A percentile compares a stretch with the other conserved stretches of the same genome.
phyloP scores from a whole-genome alignment of 805 yeast species.

The Jamesozyma gamospora region DNA sequence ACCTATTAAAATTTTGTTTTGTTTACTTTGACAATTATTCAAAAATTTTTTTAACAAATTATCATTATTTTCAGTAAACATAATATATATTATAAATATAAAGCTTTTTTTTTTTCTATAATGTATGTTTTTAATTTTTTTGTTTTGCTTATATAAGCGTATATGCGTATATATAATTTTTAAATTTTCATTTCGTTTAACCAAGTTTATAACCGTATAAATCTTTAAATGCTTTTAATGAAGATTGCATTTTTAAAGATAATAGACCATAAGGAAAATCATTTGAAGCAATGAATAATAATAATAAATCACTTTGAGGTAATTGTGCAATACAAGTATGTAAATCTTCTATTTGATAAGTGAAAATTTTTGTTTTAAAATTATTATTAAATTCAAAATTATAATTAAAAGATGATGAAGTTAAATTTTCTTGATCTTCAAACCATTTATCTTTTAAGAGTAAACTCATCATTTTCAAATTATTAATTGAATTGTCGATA shows the following conservation, averaged over 20 bases:
- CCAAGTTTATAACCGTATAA: conserved; percentile 22
- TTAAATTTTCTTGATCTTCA: conserved; percentile 19
- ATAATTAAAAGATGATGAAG: conserved; percentile 8
- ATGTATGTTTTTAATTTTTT: neutral
- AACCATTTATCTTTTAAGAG: conserved; percentile 27
- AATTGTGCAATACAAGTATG: conserved; percentile 25
- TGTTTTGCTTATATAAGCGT: neutral
- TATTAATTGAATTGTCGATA: conserved; percentile 12
- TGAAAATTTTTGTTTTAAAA: conserved; percentile 18
- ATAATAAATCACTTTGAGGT: conserved; percentile 22
- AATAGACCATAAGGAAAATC: conserved; percentile 26
- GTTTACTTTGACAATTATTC: neutral
- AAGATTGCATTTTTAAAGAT: conserved; percentile 22
- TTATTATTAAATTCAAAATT: conserved; percentile 9
- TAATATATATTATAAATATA: too few species aligned
- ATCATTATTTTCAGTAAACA: too few species aligned
- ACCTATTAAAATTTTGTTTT: neutral
- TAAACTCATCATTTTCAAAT: conserved; percentile 27
- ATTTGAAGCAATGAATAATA: conserved; percentile 19
- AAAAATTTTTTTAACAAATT: neutral
- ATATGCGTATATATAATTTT: too few species aligned
- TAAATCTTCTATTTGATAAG: conserved; percentile 26
- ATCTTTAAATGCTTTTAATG: conserved; percentile 15
- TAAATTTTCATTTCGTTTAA: neutral
- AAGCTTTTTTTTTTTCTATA: too few species aligned